Evolutionary conservation across 1,284 basidiomycete species (phyloP).

Genomic region (Quambalaria eucalypti): DNA sequence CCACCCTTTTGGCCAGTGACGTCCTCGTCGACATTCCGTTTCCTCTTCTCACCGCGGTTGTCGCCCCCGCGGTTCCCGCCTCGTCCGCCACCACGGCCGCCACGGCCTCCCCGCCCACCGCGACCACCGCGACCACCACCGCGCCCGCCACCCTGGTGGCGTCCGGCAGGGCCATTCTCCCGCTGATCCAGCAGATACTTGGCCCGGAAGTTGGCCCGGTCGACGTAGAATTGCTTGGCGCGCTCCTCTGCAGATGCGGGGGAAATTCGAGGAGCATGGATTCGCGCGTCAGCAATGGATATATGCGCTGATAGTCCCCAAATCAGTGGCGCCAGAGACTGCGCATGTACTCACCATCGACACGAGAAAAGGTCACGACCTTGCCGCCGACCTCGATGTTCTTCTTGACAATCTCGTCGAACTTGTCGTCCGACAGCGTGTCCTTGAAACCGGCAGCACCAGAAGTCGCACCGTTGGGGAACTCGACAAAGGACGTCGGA

Average conservation of each 20-base stretch:
- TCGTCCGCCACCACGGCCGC: slow-evolving; percentile 37
- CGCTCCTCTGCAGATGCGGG: slow-evolving; percentile 55
- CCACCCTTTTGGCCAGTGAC: not conserved
- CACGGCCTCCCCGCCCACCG: slow-evolving; percentile 43
- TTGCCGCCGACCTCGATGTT: slow-evolving; percentile 49
- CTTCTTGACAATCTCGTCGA: slow-evolving; percentile 49
- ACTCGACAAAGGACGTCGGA: slow-evolving; percentile 33
- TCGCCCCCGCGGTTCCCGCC: slow-evolving; percentile 21
- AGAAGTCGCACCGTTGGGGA: slow-evolving; percentile 45
- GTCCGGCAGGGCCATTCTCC: slow-evolving; percentile 56
- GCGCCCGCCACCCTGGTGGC: slow-evolving; percentile 55
- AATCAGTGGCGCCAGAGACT: not conserved
- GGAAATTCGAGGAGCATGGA: not conserved
- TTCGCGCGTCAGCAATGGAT: too few relatives aligned
- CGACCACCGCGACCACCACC: slow-evolving; percentile 46
- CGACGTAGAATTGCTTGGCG: slow-evolving; percentile 64
- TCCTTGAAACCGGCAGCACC: slow-evolving; percentile 49
- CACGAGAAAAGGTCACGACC: slow-evolving; percentile 44
- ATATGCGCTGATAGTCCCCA: too few relatives aligned
- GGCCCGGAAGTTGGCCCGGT: slow-evolving; percentile 57
- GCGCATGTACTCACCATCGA: slow-evolving; percentile 5
- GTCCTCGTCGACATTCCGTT: slow-evolving; percentile 5
- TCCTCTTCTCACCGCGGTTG: slow-evolving; percentile 29
- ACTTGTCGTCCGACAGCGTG: slow-evolving; percentile 49
- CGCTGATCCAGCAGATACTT: slow-evolving; percentile 49